Conservation (phyloP, 202 grass and related monocot species). For the Panicum virgatum region DNA sequence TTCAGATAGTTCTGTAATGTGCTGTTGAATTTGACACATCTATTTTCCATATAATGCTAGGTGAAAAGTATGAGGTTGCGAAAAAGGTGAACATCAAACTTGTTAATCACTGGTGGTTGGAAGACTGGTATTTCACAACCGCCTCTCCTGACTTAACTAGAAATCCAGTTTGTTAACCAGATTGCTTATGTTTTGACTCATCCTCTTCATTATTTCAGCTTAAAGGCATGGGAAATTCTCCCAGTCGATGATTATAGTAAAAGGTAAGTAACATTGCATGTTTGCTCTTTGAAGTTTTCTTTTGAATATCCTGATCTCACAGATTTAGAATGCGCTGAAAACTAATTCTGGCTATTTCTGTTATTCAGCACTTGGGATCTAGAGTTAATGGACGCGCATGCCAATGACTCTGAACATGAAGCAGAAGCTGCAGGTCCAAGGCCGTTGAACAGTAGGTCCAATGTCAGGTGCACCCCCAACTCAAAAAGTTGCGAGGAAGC, state of each 20-base stretch:
- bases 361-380: constrained; percentile 75
- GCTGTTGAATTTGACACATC: constrained; percentile 7
- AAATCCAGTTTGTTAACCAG: not conserved
- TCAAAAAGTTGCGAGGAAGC: not conserved
- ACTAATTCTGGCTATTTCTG: constrained; percentile 42
- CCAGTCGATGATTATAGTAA: constrained; percentile 69
- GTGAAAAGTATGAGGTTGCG: constrained; percentile 86
- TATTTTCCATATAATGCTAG: constrained; percentile 43
- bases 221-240: constrained; percentile 82
- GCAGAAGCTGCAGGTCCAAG: constrained; percentile 33
- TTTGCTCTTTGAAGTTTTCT: constrained; percentile 20
- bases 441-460: constrained; percentile 21
- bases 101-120: constrained; percentile 82
- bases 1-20: constrained; percentile 18
- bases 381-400: constrained; percentile 78
- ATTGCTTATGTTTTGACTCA: constrained; percentile 10
- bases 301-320: not conserved
- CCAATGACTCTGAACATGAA: constrained; percentile 79
- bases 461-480: constrained; percentile 3
- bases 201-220: constrained; percentile 49
- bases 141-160: constrained; percentile 7
- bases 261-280: constrained; percentile 47
- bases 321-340: not conserved
- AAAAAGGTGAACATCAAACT: constrained; percentile 79
- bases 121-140: constrained; percentile 66